Conservation (phyloP, 2,329 filamentous ascomycete genomes). For the Neopestalotiopsis clavispora region DNA sequence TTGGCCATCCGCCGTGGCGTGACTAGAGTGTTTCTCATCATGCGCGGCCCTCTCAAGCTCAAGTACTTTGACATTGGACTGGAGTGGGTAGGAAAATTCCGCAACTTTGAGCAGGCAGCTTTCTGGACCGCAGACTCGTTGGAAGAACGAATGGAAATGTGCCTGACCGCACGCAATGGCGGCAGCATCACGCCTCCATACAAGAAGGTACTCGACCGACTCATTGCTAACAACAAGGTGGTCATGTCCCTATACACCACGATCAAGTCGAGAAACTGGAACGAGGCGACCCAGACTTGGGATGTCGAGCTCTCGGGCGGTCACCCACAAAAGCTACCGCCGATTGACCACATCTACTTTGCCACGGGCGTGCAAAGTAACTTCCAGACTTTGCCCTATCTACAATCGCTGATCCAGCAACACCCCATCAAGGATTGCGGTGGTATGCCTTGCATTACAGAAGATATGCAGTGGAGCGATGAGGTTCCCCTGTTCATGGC, state of each 20-base stretch:
- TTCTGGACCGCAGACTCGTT: constrained; percentile 81
- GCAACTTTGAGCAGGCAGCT: constrained; percentile 75
- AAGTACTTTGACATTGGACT: constrained; percentile 82
- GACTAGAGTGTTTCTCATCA: constrained; percentile 70
- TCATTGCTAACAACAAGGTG: constrained; percentile 56
- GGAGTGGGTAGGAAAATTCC: constrained; percentile 82
- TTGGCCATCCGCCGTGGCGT: constrained; percentile 69
- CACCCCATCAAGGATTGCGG: constrained; percentile 67
- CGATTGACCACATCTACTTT: constrained; percentile 73
- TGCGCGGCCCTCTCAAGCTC: constrained; percentile 63
- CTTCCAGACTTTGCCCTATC: constrained; percentile 62
- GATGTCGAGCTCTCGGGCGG: constrained; percentile 27
- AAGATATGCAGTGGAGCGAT: constrained; percentile 77
- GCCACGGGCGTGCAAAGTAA: constrained; percentile 75
- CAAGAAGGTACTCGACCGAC: constrained; percentile 67
- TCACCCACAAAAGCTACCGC: constrained; percentile 56
- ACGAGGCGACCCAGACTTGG: constrained; percentile 53
- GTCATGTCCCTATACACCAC: constrained; percentile 62
- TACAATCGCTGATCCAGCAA: constrained; percentile 62
- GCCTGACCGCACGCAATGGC: constrained; percentile 70
- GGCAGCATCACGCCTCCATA: constrained; percentile 77
- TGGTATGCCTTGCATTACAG: constrained; percentile 74
- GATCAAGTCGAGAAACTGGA: constrained; percentile 57
- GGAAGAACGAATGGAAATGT: constrained; percentile 69
- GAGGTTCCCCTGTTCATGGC: constrained; percentile 77